Conservation (phyloP, 1,139 yeast genomes). For the Sugiyamaella xylanicola region DNA sequence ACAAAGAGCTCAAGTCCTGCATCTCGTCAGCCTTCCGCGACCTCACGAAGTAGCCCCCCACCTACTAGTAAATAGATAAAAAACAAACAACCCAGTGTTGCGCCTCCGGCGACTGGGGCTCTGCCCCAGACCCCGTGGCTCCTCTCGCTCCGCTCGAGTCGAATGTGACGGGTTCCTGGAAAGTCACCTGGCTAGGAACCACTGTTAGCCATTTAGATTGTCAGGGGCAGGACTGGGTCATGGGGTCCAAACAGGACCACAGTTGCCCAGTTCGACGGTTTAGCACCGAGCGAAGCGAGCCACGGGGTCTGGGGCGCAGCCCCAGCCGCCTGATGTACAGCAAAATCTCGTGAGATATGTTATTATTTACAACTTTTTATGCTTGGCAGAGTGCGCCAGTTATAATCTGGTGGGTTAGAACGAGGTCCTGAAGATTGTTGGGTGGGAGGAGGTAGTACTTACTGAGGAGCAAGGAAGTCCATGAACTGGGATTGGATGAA, state of each 20-base stretch:
- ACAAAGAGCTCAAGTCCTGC: slow-evolving; percentile 60
- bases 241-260: no score
- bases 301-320: neutral
- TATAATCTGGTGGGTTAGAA: neutral
- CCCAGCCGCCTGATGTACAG: slow-evolving; percentile 4
- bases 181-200: neutral
- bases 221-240: no score
- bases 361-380: neutral
- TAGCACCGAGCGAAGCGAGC: neutral
- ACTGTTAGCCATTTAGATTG: no score
- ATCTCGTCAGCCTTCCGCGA: slow-evolving; percentile 73
- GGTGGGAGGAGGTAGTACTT: slow-evolving; percentile 24
- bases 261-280: no score
- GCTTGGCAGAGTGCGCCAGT: neutral
- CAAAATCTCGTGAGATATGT: no score
- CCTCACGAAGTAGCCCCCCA: slow-evolving; percentile 35
- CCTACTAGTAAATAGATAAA: neutral
- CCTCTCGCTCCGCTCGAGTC: slow-evolving; percentile 7
- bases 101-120: slow-evolving; percentile 16
- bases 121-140: slow-evolving; percentile 14
- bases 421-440: neutral
- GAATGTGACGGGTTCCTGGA: neutral
- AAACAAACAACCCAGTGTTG: neutral
- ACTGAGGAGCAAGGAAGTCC: slow-evolving; percentile 47
- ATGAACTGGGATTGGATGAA: slow-evolving; percentile 45